Percentiles rank a stretch among this genome's conserved stretches.
Evolutionary conservation across 108 stramenopile genomes (phyloP).

Genomic region (Pseudonitzschia multiseries): DNA sequence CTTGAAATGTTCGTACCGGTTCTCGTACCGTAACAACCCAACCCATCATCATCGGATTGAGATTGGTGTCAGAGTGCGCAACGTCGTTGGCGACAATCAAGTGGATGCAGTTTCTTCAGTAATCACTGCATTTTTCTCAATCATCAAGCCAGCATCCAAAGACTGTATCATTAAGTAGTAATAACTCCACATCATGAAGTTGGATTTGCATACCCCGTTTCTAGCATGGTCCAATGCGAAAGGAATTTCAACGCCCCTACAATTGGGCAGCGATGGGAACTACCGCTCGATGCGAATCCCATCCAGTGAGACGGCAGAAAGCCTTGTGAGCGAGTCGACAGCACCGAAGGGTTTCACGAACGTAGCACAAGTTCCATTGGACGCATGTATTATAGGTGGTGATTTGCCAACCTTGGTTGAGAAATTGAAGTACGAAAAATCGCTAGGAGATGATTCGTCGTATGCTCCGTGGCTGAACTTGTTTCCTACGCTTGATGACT

Average conservation of each 20-base stretch:
- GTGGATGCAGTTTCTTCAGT: too few relatives aligned
- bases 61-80: not conserved
- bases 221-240: conserved; percentile 61
- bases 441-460: conserved; percentile 47
- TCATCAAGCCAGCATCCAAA: too few relatives aligned
- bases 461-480: conserved; percentile 47
- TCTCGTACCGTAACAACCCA: too few relatives aligned
- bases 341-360: conserved; percentile 20
- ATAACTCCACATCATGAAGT: conserved; percentile 16
- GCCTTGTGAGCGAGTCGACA: conserved; percentile 20
- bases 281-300: conserved; percentile 46
- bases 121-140: too few relatives aligned
- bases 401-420: conserved; percentile 58
- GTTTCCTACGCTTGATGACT: conserved; percentile 34
- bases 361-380: conserved; percentile 51
- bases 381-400: conserved; percentile 61
- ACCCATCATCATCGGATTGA: too few relatives aligned
- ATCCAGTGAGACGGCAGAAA: conserved; percentile 19
- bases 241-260: conserved; percentile 58
- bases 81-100: not conserved
- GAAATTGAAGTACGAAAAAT: conserved; percentile 54
- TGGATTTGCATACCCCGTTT: conserved; percentile 35
- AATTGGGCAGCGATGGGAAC: conserved; percentile 38
- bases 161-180: not conserved
- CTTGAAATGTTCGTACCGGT: too few relatives aligned